Conservation (phyloP, 345 rosid genomes). For the Excoecaria agallocha region DNA sequence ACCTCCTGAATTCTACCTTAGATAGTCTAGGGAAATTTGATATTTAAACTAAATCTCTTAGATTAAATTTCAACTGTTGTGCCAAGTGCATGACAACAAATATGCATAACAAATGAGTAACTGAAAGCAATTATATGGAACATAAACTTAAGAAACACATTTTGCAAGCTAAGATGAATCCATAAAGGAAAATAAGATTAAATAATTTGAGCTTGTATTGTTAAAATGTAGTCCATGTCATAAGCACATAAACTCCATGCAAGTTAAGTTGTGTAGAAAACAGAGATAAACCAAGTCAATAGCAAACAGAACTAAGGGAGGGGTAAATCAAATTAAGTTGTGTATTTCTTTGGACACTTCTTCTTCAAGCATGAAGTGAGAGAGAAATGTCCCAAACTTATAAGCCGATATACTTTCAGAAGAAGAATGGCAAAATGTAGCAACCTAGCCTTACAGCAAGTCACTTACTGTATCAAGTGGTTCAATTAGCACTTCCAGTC, state of each 20-base stretch:
- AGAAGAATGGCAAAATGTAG: neutral
- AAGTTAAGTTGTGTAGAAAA: neutral
- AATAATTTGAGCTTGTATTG: neutral
- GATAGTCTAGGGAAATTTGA: neutral
- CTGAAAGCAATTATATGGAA: neutral
- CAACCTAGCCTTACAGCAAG: neutral
- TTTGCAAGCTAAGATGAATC: neutral
- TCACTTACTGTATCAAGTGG: conserved; percentile 70
- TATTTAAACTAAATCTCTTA: neutral
- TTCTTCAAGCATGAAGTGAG: too few species aligned
- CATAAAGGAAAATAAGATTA: neutral
- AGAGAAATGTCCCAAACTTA: neutral
- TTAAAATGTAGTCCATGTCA: neutral
- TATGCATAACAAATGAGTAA: neutral
- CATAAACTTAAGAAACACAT: neutral
- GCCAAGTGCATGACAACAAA: neutral
- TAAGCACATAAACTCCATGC: neutral
- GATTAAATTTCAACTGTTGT: neutral
- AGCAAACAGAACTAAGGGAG: neutral
- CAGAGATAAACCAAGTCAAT: neutral
- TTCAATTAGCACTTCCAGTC: conserved; percentile 81
- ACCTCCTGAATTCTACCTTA: neutral
- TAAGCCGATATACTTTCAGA: neutral
- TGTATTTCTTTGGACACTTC: neutral
- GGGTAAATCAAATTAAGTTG: neutral